A percentile compares a stretch with the other conserved stretches of the same genome.
Conservation (phyloP, 169 alveolate genomes). For the Perkinsus olseni region DNA sequence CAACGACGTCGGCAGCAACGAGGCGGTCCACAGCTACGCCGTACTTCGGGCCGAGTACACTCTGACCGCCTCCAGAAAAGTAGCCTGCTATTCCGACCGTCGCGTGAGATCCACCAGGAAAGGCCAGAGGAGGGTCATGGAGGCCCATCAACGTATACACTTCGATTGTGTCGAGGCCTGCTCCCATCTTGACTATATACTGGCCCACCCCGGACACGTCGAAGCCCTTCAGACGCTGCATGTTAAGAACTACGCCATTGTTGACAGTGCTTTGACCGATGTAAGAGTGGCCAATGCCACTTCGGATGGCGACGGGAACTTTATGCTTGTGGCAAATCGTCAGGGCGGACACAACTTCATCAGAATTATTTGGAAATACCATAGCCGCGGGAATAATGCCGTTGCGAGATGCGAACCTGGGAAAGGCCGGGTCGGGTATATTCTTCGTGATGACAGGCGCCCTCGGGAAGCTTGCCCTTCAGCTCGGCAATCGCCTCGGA, state of each 20-base stretch:
- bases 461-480: background rate
- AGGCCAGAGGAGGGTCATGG: background rate
- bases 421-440: background rate
- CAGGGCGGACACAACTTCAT: background rate
- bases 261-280: background rate
- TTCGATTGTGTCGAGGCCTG: background rate
- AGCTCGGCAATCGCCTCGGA: background rate
- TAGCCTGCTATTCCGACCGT: background rate
- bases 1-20: background rate
- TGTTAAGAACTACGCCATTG: background rate
- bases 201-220: background rate
- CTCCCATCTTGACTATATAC: background rate
- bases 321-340: background rate
- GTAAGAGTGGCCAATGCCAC: background rate
- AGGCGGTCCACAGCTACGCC: background rate
- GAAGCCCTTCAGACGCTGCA: background rate
- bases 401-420: background rate
- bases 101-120: background rate
- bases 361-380: background rate
- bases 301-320: background rate
- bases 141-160: background rate
- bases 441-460: background rate
- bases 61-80: background rate
- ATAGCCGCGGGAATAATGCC: background rate
- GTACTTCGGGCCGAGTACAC: background rate